Percentiles rank a stretch among this genome's conserved stretches.
These are phyloP conservation scores for Metschnikowia lochheadii DNA, from an alignment of 805 yeast species.

Conservation along the genomic window DNA sequence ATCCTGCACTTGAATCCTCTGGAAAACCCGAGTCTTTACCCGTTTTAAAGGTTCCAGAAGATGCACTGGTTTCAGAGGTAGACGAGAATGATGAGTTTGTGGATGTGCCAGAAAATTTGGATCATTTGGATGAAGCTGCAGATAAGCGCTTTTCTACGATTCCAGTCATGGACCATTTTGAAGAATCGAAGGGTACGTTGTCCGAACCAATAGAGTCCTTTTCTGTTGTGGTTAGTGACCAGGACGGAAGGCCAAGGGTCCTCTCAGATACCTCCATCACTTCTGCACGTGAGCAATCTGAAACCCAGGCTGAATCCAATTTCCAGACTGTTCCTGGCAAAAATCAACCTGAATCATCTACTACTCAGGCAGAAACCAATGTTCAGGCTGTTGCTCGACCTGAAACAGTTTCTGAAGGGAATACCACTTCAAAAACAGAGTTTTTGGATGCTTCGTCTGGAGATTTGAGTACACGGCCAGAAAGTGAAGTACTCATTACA, in stretches of 20 bases:
- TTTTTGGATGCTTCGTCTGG: not conserved
- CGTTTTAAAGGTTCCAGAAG: not conserved
- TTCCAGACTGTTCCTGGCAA: no score
- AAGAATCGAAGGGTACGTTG: no score
- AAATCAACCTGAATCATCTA: no score
- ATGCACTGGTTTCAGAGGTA: not conserved
- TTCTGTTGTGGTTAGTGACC: not conserved
- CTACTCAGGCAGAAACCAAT: not conserved
- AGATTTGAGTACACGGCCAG: not conserved
- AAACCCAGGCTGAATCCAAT: not conserved
- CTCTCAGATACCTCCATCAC: not conserved
- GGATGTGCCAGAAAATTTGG: conserved; percentile 15
- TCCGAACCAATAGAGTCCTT: not conserved
- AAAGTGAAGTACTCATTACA: not conserved
- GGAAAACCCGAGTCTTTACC: not conserved
- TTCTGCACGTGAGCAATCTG: no score
- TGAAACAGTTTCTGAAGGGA: not conserved
- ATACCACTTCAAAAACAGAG: not conserved
- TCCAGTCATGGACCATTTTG: conserved; percentile 1
- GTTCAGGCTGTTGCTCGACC: no score
- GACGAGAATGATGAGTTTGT: conserved; percentile 13
- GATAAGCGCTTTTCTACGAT: conserved; percentile 4
- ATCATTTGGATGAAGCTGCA: conserved; percentile 8
- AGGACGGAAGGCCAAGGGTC: not conserved
- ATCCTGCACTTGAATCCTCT: no score